phyloP scores from a whole-genome alignment of 768 basidiomycete genomes.

The Cystoderma amianthinum region DNA sequence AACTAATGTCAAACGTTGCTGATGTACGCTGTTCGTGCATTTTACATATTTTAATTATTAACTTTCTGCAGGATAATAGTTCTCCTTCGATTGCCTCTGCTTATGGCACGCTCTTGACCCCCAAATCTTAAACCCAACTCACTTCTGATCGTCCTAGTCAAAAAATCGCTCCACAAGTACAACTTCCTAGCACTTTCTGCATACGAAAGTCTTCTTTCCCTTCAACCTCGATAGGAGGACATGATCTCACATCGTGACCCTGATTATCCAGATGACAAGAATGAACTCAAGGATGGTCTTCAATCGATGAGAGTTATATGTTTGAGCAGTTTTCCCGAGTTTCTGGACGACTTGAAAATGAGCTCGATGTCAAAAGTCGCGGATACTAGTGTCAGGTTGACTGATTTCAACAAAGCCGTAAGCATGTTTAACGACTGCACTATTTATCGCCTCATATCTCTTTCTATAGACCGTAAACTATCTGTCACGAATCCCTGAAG shows the following conservation, averaged over 20 bases:
- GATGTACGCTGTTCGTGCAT: no score
- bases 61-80: no score
- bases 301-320: slow-evolving; percentile 61
- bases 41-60: no score
- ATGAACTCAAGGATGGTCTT: slow-evolving; percentile 69
- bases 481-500: slow-evolving; percentile 62
- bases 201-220: slow-evolving; percentile 49
- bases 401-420: slow-evolving; percentile 55
- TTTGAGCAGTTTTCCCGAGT: slow-evolving; percentile 79
- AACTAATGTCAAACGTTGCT: no score
- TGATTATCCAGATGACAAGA: slow-evolving; percentile 36
- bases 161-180: slow-evolving; percentile 72
- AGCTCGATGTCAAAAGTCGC: slow-evolving; percentile 48
- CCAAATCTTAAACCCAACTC: slow-evolving; percentile 59
- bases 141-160: slow-evolving; percentile 58
- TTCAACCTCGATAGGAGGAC: slow-evolving; percentile 63
- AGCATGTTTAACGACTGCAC: no score
- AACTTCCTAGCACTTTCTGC: slow-evolving; percentile 74
- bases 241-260: slow-evolving; percentile 47
- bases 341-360: slow-evolving; percentile 71
- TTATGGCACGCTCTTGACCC: slow-evolving; percentile 53
- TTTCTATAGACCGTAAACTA: slow-evolving; percentile 56
- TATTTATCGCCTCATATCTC: slow-evolving; percentile 3
- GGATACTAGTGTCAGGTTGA: slow-evolving; percentile 57
- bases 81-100: slow-evolving; percentile 47